phyloP scores from a whole-genome alignment of 805 yeast species.

The Yueomyces sp. region DNA sequence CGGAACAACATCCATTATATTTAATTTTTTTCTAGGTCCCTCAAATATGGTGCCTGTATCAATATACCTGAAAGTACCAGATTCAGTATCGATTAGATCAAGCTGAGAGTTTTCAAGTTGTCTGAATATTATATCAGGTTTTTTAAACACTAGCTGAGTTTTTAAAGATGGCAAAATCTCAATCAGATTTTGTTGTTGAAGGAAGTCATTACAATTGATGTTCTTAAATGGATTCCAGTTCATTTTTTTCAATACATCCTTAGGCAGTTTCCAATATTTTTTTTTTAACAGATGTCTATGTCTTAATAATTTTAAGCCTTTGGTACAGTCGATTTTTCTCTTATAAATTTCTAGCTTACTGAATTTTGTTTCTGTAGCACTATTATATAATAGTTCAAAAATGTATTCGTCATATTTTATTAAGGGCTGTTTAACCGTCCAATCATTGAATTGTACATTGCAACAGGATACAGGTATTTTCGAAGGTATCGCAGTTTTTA shows the following conservation, averaged over 20 bases:
- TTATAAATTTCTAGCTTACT: slow-evolving; percentile 12
- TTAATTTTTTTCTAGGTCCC: no score
- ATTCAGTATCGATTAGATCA: slow-evolving; percentile 7
- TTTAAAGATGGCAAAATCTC: background rate
- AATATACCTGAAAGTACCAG: slow-evolving; percentile 4
- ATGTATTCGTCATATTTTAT: background rate
- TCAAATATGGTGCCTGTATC: background rate
- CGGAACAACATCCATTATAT: no score
- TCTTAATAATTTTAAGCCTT: background rate
- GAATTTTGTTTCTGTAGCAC: slow-evolving; percentile 7
- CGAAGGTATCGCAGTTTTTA: no score
- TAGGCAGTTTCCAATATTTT: slow-evolving; percentile 9
- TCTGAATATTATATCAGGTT: slow-evolving; percentile 1
- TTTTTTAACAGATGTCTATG: background rate
- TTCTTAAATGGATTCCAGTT: slow-evolving; percentile 13
- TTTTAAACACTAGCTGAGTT: background rate
- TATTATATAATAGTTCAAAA: slow-evolving; percentile 1
- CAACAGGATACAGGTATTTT: no score
- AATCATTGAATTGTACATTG: no score
- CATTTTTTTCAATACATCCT: slow-evolving; percentile 4
- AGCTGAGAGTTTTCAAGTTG: slow-evolving; percentile 1
- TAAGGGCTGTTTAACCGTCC: background rate
- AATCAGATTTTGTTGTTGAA: background rate
- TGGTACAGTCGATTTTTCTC: background rate
- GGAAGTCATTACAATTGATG: background rate